Percentiles rank a stretch among this genome's conserved stretches.
Evolutionary conservation across 1,139 yeast genomes (phyloP).

Genomic region (Saccharomycopsis phalli): DNA sequence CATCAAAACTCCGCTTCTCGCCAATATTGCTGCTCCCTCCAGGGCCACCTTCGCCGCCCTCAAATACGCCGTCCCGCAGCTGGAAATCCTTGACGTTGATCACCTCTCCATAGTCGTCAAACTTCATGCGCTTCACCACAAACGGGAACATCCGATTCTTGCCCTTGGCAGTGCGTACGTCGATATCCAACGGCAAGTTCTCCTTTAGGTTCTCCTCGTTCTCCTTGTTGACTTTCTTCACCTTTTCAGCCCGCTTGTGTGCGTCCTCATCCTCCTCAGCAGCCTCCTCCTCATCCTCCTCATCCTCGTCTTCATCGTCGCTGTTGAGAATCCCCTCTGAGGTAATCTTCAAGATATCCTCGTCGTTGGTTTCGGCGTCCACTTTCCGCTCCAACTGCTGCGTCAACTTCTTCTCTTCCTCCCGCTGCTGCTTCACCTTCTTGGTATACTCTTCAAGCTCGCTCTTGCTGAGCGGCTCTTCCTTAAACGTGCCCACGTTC

Average conservation of each 20-base stretch:
- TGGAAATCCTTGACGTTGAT: conserved; percentile 59
- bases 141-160: conserved; percentile 77
- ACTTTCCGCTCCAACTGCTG: conserved; percentile 22
- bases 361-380: conserved; percentile 24
- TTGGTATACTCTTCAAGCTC: conserved; percentile 44
- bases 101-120: conserved; percentile 81
- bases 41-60: conserved; percentile 15
- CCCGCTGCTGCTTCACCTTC: conserved; percentile 34
- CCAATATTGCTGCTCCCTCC: conserved; percentile 21
- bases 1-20: conserved; percentile 23
- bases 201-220: conserved; percentile 19
- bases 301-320: conserved; percentile 23
- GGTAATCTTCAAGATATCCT: conserved; percentile 17
- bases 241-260: conserved; percentile 12
- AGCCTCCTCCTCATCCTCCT: conserved; percentile 29
- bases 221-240: conserved; percentile 14
- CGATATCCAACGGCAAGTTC: conserved; percentile 43
- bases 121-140: conserved; percentile 44
- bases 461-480: conserved; percentile 41
- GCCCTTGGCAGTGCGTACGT: conserved; percentile 48
- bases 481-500: conserved; percentile 33
- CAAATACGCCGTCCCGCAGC: conserved; percentile 19
- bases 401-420: conserved; percentile 21
- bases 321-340: neutral
- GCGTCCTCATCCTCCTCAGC: conserved; percentile 27